Evolutionary conservation across 176 grass and related monocot genomes (phyloP).

Genomic region (Musa schizocarpa): DNA sequence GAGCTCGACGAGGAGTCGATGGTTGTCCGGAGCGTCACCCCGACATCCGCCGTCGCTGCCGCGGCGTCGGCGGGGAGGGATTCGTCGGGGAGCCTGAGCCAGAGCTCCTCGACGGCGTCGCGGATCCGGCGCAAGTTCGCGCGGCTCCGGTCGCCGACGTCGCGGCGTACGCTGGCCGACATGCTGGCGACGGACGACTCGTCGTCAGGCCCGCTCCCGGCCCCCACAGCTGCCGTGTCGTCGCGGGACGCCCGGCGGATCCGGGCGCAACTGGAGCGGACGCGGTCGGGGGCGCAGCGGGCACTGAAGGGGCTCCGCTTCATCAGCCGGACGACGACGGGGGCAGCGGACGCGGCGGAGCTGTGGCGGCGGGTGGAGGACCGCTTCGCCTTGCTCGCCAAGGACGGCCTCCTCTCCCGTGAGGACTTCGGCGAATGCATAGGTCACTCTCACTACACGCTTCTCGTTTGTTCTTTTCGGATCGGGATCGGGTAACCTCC

Average conservation of each 20-base stretch:
- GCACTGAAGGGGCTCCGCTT: conserved; percentile 95
- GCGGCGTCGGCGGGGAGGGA: not conserved
- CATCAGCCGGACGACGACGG: conserved; percentile 74
- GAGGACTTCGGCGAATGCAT: conserved; percentile 99
- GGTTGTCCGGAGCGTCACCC: conserved; percentile 22
- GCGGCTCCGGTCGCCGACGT: conserved; percentile 68
- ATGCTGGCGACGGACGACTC: conserved; percentile 10
- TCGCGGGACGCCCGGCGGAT: conserved; percentile 61
- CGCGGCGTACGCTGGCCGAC: not conserved
- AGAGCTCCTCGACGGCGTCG: conserved; percentile 82
- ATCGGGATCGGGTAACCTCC: not conserved
- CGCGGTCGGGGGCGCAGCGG: conserved; percentile 55
- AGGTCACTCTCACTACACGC: conserved; percentile 26
- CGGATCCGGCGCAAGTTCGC: conserved; percentile 81
- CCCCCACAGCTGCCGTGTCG: not conserved
- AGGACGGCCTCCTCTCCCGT: conserved; percentile 76
- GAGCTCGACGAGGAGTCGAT: conserved; percentile 27
- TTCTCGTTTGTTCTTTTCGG: not conserved
- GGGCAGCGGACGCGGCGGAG: conserved; percentile 51
- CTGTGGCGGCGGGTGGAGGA: conserved; percentile 81
- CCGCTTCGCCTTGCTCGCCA: conserved; percentile 50
- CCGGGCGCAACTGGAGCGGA: conserved; percentile 56
- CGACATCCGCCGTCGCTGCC: not conserved
- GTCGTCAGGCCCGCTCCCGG: conserved; percentile 4
- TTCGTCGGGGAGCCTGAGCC: conserved; percentile 36